These are phyloP conservation scores for Panaeolus cyanescens DNA, from an alignment of 768 basidiomycete species.

Conservation along the genomic window DNA sequence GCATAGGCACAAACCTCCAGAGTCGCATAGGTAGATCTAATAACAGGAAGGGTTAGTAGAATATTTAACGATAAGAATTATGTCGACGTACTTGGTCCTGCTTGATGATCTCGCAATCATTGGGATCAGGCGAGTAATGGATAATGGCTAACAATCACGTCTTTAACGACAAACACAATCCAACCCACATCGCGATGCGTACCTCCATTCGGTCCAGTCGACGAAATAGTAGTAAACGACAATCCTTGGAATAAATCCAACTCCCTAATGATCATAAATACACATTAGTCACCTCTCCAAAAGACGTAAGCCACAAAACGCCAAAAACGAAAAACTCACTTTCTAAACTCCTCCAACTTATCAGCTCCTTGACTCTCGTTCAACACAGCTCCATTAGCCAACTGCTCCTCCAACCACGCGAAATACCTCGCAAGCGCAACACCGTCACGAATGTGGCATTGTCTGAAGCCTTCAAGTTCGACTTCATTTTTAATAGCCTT, in stretches of 20 bases:
- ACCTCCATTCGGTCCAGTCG: slow-evolving; percentile 92
- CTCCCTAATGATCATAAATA: slow-evolving; percentile 48
- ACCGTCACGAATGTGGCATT: slow-evolving; percentile 88
- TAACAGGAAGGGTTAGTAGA: neutral
- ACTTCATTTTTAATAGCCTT: slow-evolving; percentile 80
- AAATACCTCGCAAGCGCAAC: slow-evolving; percentile 88
- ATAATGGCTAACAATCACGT: slow-evolving; percentile 68
- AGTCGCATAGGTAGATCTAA: slow-evolving; percentile 66
- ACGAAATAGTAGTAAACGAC: slow-evolving; percentile 92
- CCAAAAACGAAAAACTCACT: slow-evolving; percentile 47
- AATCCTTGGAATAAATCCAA: slow-evolving; percentile 81
- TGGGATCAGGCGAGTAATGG: slow-evolving; percentile 84
- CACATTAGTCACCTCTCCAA: neutral
- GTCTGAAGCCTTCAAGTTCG: slow-evolving; percentile 89
- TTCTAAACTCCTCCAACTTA: slow-evolving; percentile 77
- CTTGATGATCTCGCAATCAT: slow-evolving; percentile 71
- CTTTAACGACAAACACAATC: neutral
- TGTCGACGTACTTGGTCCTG: slow-evolving; percentile 59
- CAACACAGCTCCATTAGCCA: slow-evolving; percentile 59
- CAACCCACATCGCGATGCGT: slow-evolving; percentile 18
- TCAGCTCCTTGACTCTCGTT: slow-evolving; percentile 83
- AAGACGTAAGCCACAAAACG: slow-evolving; percentile 9
- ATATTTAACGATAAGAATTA: neutral
- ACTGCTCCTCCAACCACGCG: slow-evolving; percentile 89
- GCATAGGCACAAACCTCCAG: slow-evolving; percentile 57